Conservation (phyloP, 2,329 filamentous ascomycete genomes). For the Fusarium decemcellulare region DNA sequence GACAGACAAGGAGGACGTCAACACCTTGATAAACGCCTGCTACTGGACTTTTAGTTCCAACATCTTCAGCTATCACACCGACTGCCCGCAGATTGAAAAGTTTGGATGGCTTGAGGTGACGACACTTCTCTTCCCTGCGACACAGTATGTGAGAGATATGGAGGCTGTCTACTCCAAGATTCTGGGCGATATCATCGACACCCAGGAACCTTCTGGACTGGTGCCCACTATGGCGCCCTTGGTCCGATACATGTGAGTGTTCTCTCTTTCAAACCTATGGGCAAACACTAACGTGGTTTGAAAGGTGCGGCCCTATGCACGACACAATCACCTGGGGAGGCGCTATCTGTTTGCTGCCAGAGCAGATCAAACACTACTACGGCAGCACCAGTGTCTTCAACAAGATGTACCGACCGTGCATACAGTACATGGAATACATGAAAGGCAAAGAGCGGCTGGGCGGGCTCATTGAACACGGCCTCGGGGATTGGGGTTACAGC, state of each 20-base stretch:
- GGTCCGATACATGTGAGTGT: slow-evolving; percentile 57
- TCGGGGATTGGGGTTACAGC: slow-evolving; percentile 59
- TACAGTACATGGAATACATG: slow-evolving; percentile 59
- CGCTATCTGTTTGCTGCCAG: slow-evolving; percentile 54
- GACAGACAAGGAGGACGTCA: slow-evolving; percentile 58
- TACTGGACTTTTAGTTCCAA: slow-evolving; percentile 61
- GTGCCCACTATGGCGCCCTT: slow-evolving; percentile 63
- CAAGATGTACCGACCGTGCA: slow-evolving; percentile 54
- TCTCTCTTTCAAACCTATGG: background rate
- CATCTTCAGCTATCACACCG: slow-evolving; percentile 62
- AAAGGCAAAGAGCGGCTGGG: slow-evolving; percentile 55
- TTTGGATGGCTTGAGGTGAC: slow-evolving; percentile 65
- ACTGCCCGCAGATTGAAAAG: slow-evolving; percentile 63
- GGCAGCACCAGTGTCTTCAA: slow-evolving; percentile 54
- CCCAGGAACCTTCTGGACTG: slow-evolving; percentile 60
- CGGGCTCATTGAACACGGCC: slow-evolving; percentile 58
- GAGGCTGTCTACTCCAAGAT: slow-evolving; percentile 63
- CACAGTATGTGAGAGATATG: slow-evolving; percentile 62
- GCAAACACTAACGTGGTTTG: slow-evolving; percentile 8
- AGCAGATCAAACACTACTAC: slow-evolving; percentile 57
- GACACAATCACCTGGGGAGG: slow-evolving; percentile 62
- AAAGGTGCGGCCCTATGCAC: slow-evolving; percentile 60
- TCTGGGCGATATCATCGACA: slow-evolving; percentile 61
- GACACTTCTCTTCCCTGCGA: slow-evolving; percentile 59
- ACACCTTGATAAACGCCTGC: slow-evolving; percentile 58